Conservation (phyloP, 2,329 filamentous ascomycete species). For the Botrytis galanthina region DNA sequence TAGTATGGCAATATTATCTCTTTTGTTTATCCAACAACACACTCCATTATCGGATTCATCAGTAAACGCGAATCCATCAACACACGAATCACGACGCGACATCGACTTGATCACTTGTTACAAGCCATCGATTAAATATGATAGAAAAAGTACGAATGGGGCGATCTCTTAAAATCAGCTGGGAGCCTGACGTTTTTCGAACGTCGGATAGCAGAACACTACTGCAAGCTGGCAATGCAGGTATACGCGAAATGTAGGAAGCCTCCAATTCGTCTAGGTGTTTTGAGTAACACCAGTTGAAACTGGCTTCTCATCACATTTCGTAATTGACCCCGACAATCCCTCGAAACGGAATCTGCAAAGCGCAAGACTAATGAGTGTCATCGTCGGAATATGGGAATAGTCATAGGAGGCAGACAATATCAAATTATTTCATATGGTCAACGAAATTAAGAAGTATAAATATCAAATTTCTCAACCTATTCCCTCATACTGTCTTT, state of each 20-base stretch:
- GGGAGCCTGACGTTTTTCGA: constrained; percentile 18
- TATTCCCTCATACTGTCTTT: neutral
- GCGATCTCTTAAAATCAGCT: constrained; percentile 12
- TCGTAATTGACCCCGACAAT: constrained; percentile 1
- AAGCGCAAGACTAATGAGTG: neutral
- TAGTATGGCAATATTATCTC: neutral
- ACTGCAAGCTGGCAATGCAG: constrained; percentile 22
- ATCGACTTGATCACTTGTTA: constrained; percentile 7
- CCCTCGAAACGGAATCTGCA: neutral
- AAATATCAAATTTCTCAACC: neutral
- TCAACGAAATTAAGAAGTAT: neutral
- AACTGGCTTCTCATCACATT: neutral
- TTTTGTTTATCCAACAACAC: neutral
- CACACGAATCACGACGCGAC: constrained; percentile 1
- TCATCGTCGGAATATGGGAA: neutral
- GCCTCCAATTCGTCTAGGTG: constrained; percentile 16
- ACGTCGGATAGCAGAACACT: constrained; percentile 17
- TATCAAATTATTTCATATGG: neutral
- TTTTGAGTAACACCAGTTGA: constrained; percentile 7
- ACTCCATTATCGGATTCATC: neutral
- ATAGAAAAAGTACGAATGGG: constrained; percentile 16
- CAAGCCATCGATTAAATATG: constrained; percentile 14
- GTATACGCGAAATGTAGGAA: constrained; percentile 20
- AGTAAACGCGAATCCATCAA: neutral
- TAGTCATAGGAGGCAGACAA: neutral